phyloP scores from a whole-genome alignment of 306 rosid genomes.

The Alnus glutinosa region DNA sequence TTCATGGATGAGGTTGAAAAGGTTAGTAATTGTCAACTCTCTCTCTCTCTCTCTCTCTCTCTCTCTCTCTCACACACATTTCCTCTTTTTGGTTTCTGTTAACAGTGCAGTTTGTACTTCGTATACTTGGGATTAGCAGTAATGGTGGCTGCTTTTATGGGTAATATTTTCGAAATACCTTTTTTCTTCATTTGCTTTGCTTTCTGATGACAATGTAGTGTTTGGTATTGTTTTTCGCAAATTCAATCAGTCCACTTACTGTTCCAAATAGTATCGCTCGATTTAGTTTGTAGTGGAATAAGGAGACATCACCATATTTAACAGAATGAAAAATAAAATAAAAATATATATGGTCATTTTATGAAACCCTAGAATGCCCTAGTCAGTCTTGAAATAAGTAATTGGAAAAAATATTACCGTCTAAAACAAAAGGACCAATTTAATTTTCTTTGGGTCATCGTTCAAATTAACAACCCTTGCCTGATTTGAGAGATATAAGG shows the following conservation, averaged over 20 bases:
- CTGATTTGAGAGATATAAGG: neutral
- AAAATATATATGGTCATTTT: neutral
- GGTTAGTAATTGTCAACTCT: constrained; percentile 39
- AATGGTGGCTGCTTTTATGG: constrained; percentile 87
- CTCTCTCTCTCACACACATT: neutral
- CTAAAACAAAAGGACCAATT: neutral
- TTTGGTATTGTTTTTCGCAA: neutral
- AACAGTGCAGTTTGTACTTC: constrained; percentile 93
- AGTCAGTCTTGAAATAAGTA: neutral
- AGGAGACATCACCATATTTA: constrained; percentile 16
- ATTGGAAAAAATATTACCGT: neutral
- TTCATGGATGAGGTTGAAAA: constrained; percentile 79
- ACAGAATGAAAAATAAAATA: neutral
- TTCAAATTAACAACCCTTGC: neutral
- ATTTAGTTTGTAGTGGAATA: neutral
- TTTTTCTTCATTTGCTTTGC: constrained; percentile 27
- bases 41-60: neutral
- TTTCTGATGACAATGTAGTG: constrained; percentile 35
- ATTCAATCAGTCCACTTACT: constrained; percentile 6
- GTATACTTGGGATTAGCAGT: constrained; percentile 91
- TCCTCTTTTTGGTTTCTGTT: constrained; percentile 21
- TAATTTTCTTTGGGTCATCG: constrained; percentile 7
- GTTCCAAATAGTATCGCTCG: neutral
- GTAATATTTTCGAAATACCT: constrained; percentile 45
- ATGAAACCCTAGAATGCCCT: constrained; percentile 41